These are phyloP conservation scores for Termitomyces sp. DNA, from an alignment of 1,284 basidiomycete genomes.

Conservation along the genomic window DNA sequence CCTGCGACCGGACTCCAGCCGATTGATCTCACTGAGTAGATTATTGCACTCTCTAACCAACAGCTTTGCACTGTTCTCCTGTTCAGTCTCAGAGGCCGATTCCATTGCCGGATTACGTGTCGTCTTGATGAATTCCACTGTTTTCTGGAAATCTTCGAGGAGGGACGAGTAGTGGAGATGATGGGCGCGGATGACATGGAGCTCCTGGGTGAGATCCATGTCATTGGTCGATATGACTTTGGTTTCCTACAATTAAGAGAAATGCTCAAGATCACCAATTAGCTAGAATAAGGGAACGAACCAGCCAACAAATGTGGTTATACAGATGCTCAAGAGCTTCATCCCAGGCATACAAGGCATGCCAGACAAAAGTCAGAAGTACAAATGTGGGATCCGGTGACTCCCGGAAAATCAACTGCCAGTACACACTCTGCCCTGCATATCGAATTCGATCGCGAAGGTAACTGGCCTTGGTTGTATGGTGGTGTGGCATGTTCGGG, in stretches of 20 bases:
- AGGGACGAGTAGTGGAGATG: slow-evolving; percentile 42
- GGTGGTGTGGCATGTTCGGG: slow-evolving; percentile 23
- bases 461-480: slow-evolving; percentile 28
- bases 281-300: slow-evolving; percentile 14
- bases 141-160: slow-evolving; percentile 40
- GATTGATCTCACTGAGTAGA: slow-evolving; percentile 37
- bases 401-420: slow-evolving; percentile 39
- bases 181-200: slow-evolving; percentile 45
- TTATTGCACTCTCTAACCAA: slow-evolving; percentile 23
- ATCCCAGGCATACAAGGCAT: slow-evolving; percentile 51
- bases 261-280: not conserved
- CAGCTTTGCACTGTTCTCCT: slow-evolving; percentile 18
- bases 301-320: slow-evolving; percentile 38
- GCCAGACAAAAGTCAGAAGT: slow-evolving; percentile 43
- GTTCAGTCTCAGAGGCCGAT: slow-evolving; percentile 17
- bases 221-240: slow-evolving; percentile 28
- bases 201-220: slow-evolving; percentile 35
- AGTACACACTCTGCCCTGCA: slow-evolving; percentile 44
- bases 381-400: slow-evolving; percentile 46
- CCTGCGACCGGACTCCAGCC: slow-evolving; percentile 32
- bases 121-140: slow-evolving; percentile 35
- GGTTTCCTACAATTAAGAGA: slow-evolving; percentile 29
- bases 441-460: slow-evolving; percentile 39
- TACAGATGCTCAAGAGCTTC: slow-evolving; percentile 44
- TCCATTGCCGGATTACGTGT: slow-evolving; percentile 38